Percentiles rank a stretch among this genome's conserved stretches.
These are phyloP conservation scores for Pythium oligandrum DNA, from an alignment of 352 stramenopile genomes.

Conservation along the genomic window DNA sequence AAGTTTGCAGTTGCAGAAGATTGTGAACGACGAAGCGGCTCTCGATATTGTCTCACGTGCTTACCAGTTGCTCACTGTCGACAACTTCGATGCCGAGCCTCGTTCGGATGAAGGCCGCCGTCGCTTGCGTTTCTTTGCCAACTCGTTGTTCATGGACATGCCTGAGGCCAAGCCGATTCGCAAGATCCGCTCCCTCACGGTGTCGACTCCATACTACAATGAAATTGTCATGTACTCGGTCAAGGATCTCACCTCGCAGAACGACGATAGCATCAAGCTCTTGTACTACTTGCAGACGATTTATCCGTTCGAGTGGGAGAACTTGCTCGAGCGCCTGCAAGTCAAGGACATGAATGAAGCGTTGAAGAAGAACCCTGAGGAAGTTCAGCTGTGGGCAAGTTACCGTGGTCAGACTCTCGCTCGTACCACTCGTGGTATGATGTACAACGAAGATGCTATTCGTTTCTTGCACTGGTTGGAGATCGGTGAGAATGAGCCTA, in stretches of 20 bases:
- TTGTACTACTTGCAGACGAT: constrained; percentile 94
- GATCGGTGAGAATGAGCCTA: constrained; percentile 83
- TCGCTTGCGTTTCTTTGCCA: constrained; percentile 82
- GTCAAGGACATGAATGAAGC: constrained; percentile 82
- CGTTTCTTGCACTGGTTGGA: constrained; percentile 85
- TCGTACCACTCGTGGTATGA: constrained; percentile 82
- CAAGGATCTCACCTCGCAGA: constrained; percentile 80
- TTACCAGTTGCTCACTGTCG: constrained; percentile 83
- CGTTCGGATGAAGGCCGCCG: constrained; percentile 82
- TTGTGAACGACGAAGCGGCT: constrained; percentile 78
- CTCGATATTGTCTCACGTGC: constrained; percentile 82
- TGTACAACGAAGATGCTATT: constrained; percentile 86
- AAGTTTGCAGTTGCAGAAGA: constrained; percentile 66
- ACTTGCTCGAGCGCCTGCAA: constrained; percentile 71
- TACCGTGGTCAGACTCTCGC: constrained; percentile 83
- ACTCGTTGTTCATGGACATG: constrained; percentile 90
- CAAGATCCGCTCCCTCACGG: constrained; percentile 80
- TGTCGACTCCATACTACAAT: constrained; percentile 88
- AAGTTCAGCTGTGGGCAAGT: constrained; percentile 80
- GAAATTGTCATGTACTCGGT: constrained; percentile 90
- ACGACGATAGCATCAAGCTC: constrained; percentile 93
- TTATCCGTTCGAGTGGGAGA: constrained; percentile 85
- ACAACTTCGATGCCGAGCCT: constrained; percentile 86
- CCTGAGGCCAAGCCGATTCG: constrained; percentile 78
- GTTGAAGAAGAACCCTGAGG: constrained; percentile 75